Evolutionary conservation across 371 early-diverging fungal genomes (phyloP), one percentile per base, ranked within the genome.

Genomic region (Lichtheimia ornata): DNA sequence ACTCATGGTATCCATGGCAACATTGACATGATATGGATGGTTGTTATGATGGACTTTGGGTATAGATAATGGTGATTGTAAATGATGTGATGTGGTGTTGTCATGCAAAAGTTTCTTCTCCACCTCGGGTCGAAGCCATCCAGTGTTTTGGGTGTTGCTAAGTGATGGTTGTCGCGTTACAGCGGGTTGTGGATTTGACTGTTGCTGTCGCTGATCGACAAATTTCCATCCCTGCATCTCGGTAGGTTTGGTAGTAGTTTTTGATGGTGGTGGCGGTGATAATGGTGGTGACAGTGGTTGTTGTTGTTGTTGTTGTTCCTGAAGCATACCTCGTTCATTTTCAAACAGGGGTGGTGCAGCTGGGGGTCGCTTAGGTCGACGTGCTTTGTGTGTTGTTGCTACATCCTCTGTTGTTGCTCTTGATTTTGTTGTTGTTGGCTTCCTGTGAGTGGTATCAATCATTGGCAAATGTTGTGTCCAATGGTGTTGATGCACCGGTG

Each of bases 1-100:
- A 27, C 57, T 56, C 47, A 56, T 45, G 27, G 57, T 56, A 43
- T 56, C 57, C 11, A 56, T n/a, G 17, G 30, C 30, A 44, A 22
- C 56, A 9, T 35, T 44, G 11, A 9, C 35, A 35, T 6, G 35
- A 35, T 35, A 5, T 4, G 35, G 11, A 0, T 35, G 35, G 41
- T 56, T 22, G 40, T 53, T 55, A 41, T 55, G n/a, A 3, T 55
- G 55, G 13, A 20, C 55, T 11, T 12, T 35, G 43, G 55, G 55
- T 55, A 55, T 55, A 35, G 42, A 42, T 13, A 55, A 55, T 18
- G 55, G n/a, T 13, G 15, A 0, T 20, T 24, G 25, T 47, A 17
- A 20, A 17, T 47, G 47, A 28, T 52, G 27, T 52, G 25, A 27
- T 15, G 24, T 35, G 35, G 11, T 35, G 35, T 35, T 35, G 5